Evolutionary conservation across 352 stramenopile species (phyloP), one percentile per base, ranked within the genome.

Genomic region (Globisporangium cystogenes): DNA sequence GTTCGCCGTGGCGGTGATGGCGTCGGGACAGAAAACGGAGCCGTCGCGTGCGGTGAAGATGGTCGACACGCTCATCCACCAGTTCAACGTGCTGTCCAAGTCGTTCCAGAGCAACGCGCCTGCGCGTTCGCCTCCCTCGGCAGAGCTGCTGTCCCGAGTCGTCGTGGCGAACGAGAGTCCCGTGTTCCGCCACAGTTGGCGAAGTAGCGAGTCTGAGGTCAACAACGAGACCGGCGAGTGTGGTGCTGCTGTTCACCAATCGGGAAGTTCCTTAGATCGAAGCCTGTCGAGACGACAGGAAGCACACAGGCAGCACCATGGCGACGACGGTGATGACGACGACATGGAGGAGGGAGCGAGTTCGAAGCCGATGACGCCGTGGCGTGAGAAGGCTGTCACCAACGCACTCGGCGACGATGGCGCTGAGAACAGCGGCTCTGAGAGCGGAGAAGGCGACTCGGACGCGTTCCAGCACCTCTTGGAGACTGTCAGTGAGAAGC

Each of bases 31-130:
- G 60, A 86, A 81, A 33, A 67, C 69, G 35, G 67, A 78, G 39
- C 60, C 72, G 0, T 87, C 75, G 1, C 65, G 53, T 23, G 77
- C 80, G 16, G 82, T 91, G 20, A 59, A 74, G 27, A 80, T 76
- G 16, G 77, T 91, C 2, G 74, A 89, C 49, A 68, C 64, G 26
- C 68, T 91, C 37, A 91, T 91, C 31, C 64, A 75, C 20, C 71
- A 74, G 51, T 91, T 90, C 53, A 85, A 86, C 37, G 61, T 73
- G 31, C 58, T 90, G 2, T 64, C 70, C 2, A 72, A 72, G 45
- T 78, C 69, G 5, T 76, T 76, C 51, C 42, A 48, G 16, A 27
- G n/a, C 31, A 31, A 12, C 31, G n/a, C 16, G 29, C 12, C 15
- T 21, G 6, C 57, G 24, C 54, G 21, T n/a, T 35, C 27, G 47